Evolutionary conservation across 441 rosid species (phyloP), one percentile per base, ranked within the genome.

Genomic region (Brassica balearica): DNA sequence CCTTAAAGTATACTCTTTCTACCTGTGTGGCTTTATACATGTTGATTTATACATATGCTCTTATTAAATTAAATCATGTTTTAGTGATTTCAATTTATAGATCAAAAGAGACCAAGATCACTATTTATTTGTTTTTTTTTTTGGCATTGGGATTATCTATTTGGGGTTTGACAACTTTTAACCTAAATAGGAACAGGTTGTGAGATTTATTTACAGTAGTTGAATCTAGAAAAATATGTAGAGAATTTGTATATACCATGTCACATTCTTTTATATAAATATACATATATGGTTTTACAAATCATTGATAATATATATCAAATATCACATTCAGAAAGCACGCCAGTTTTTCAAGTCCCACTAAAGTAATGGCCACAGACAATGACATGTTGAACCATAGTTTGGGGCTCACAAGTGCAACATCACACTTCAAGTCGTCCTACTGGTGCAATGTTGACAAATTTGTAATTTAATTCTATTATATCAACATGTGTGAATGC

Each of bases 1-100:
- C 72, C 73, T 34, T 78, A 60, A 72, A 78, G 73, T 32, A 10
- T 78, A 78, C 77, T 34, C 73, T 38, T 56, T 41, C 32, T 23
- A 22, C 3, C 8, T 68, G 32, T 75, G 25, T 22, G 25, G 68
- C 59, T 3, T 73, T n/a, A 14, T 20, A 34, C 6, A 73, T 53
- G 56, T 10, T 48, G 34, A 32, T 20, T 38, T 38, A 38, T 8
- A n/a, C n/a, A 34, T 22, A 73, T 53, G 56, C 6, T 51, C 58
- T 51, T 15, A 6, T 51, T 51, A 51, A 51, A 51, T 7, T 51
- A 14, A 51, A 51, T n/a, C 9, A 51, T 51, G 58, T 51, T 51
- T 51, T 51, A 51, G 58, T 51, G 58, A 14, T 51, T 51, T 51
- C 2, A 2, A 6, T 51, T 14, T n/a, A 14, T 51, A 51, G 3